phyloP scores from a whole-genome alignment of 768 basidiomycete genomes.

The Pulveroboletus sp. region DNA sequence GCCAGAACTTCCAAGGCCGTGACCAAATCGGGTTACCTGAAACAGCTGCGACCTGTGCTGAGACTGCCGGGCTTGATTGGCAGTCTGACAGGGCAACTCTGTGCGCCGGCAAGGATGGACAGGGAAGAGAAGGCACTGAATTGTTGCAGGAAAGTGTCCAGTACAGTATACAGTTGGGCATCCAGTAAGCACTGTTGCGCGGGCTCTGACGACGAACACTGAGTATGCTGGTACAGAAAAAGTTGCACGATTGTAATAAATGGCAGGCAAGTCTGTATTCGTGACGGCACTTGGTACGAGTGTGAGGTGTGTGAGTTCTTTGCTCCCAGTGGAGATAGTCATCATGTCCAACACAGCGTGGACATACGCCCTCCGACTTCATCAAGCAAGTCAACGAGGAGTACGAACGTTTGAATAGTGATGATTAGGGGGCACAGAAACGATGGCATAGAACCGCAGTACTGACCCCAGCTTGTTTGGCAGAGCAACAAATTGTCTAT shows the following conservation, averaged over 20 bases:
- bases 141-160: conserved; percentile 59
- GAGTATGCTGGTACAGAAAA: conserved; percentile 42
- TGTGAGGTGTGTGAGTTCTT: conserved; percentile 56
- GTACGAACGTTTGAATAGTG: conserved; percentile 57
- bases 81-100: conserved; percentile 46
- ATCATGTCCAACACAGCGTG: conserved; percentile 46
- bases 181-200: conserved; percentile 46
- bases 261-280: conserved; percentile 61
- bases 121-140: conserved; percentile 55
- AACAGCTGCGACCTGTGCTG: conserved; percentile 63
- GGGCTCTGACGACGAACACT: conserved; percentile 4
- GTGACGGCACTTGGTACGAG: conserved; percentile 72
- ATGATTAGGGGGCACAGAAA: conserved; percentile 18
- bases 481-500: conserved; percentile 15
- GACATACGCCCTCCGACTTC: conserved; percentile 72
- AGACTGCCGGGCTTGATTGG: conserved; percentile 66
- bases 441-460: not conserved
- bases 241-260: conserved; percentile 87
- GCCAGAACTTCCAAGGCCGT: conserved; percentile 65
- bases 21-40: conserved; percentile 60
- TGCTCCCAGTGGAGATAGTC: conserved; percentile 21
- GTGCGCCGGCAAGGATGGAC: conserved; percentile 61
- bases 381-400: conserved; percentile 71
- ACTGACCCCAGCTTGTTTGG: conserved; percentile 2
- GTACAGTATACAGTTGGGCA: conserved; percentile 40